Base-by-base conservation (phyloP, 2,329 filamentous ascomycete genomes). In the Beauveria rudraprayagi region DNA sequence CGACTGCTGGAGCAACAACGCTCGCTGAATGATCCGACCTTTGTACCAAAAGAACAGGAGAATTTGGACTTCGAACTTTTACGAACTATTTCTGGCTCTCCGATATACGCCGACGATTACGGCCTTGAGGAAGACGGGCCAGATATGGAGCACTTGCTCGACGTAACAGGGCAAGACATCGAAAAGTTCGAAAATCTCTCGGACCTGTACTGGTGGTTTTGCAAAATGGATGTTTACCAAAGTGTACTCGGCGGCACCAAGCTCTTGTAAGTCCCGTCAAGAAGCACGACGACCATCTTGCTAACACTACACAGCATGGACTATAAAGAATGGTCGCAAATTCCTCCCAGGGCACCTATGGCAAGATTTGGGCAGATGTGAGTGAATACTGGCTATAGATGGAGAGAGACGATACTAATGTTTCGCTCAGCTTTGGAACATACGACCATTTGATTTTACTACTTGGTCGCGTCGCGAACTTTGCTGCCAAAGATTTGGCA, bases 151-250 rank as follows among this genome's bases (percentile, higher is more conserved):
- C 61, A 66, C 3, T 61, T 58, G 7, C 43, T 61, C 10, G 63
- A 63, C 5, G 64, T 69, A 7, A 82, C 81, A 1, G 76, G 81
- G 41, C 80, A 77, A 63, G 92, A 97, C 63, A 81, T 96, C 53
- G 87, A 91, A 64, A 86, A 83, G 46, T 96, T 90, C 68, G 89
- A 94, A 68, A 87, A 89, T 17, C 80, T 94, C 44, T 85, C 89
- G 65, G 94, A 97, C 73, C 76, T 97, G 5, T 95, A 89, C 70
- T 99, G 93, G 92, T 97, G 92, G 90, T 97, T 92, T 71, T 88
- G 84, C 67, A 96, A 96, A 73, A 94, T 97, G 78, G 94, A 97
- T 71, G 85, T 90, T 9, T 95, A 93, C 67, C 93, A 97, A 72
- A 92, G 90, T 70, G 84, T 97, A 63, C 78, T 97, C 26, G 94